phyloP scores from a whole-genome alignment of 2,329 filamentous ascomycete genomes.

The Penicillium nordicum region DNA sequence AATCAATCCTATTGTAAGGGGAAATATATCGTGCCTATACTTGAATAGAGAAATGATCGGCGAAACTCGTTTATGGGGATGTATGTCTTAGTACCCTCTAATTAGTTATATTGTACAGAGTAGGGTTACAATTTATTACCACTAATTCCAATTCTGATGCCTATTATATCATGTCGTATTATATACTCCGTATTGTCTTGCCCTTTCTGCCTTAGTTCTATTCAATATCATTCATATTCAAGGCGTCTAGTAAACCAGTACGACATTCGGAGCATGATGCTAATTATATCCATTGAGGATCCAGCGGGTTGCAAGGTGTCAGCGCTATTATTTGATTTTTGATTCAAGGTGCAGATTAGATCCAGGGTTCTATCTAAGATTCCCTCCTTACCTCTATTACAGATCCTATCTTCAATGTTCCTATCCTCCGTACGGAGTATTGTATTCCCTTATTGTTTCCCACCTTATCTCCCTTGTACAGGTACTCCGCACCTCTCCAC shows the following conservation, averaged over 20 bases:
- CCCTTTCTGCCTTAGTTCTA: neutral
- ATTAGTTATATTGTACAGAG: no score
- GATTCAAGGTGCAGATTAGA: neutral
- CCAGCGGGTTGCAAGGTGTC: constrained; percentile 3
- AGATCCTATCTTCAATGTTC: neutral
- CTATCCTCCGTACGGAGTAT: neutral
- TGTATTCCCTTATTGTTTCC: neutral
- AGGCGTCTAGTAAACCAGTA: neutral
- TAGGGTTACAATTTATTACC: neutral
- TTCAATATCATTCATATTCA: neutral
- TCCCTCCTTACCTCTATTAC: neutral
- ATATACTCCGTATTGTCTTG: no score
- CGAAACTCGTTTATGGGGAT: neutral
- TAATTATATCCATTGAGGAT: constrained; percentile 6
- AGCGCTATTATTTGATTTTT: neutral
- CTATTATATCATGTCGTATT: neutral
- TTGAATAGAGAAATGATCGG: constrained; percentile 2
- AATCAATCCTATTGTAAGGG: neutral
- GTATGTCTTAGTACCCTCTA: neutral
- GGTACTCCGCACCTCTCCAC: neutral
- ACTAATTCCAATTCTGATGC: neutral
- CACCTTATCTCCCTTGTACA: neutral
- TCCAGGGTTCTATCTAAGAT: neutral
- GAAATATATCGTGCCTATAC: neutral
- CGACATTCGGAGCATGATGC: neutral